Evolutionary conservation across 1,139 yeast species (phyloP), one percentile per base, ranked within the genome.

Genomic region (Sugiyamaella japonica): DNA sequence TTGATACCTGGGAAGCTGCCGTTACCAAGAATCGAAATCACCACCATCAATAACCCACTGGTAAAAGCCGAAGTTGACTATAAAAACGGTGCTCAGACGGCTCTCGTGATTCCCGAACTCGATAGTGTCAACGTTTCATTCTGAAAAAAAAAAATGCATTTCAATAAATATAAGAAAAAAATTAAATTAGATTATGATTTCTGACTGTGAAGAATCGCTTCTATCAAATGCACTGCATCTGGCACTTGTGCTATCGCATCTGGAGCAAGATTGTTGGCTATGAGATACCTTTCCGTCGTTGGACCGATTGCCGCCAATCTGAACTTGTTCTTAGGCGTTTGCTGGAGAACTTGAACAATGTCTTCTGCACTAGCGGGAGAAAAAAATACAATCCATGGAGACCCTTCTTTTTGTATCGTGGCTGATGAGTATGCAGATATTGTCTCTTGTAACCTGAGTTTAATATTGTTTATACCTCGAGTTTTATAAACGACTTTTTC

Each of bases 291-390:
- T 59, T 85, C 83, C 0, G 99, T 93, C 0, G 98, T 91, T 1
- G 98, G 98, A 0, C 99, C 99, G 58, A 93, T 93, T 4, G 91
- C 83, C 0, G 95, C 97, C 16, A 90, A 74, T 53, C 76, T 78
- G 50, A 76, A 59, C 2, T 54, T 70, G 0, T 62, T 57, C 1
- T 62, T 55, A 6, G 57, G 58, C 32, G 59, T 55, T 3, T 61
- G 15, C 10, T 61, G 54, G 31, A 69, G 53, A 15, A 55, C 55
- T 10, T 78, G 72, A 1, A 87, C 80, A 7, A 88, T 84, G 0
- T 70, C 74, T 42, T 78, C 80, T 0, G 96, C 86, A 0, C 96
- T 97, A 61, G 93, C 96, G 0, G 97, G 96, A 60, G 97, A 89
- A 70, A 91, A 93, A 59, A 93, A 87, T 0, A 90, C 86, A 5